A percentile compares a stretch with the other conserved stretches of the same genome.
Conservation (phyloP, 768 basidiomycete species). For the Chalciporus chontae region DNA sequence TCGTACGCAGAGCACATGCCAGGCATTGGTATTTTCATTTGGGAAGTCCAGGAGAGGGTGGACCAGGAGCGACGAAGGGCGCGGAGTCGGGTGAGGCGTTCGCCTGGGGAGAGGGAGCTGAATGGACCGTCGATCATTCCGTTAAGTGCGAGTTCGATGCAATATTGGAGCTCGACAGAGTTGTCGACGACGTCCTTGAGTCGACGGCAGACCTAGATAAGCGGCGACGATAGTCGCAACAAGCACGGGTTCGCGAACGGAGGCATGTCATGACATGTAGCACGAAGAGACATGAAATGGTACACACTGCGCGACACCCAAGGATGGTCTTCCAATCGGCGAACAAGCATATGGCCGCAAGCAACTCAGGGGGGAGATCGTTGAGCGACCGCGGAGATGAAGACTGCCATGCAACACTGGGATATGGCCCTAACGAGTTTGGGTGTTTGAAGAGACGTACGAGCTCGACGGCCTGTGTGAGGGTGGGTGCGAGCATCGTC, state of each 20-base stretch:
- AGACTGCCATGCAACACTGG: background rate
- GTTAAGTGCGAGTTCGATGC: conserved; percentile 37
- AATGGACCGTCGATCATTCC: conserved; percentile 30
- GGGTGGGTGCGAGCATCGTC: background rate
- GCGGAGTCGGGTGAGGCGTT: conserved; percentile 33
- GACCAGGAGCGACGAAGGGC: conserved; percentile 36
- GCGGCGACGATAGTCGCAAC: background rate
- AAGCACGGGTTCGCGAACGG: background rate
- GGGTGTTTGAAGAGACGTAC: background rate
- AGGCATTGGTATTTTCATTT: conserved; percentile 26
- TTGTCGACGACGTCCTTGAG: conserved; percentile 20
- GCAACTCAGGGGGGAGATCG: conserved; percentile 15
- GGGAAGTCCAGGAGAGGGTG: conserved; percentile 25
- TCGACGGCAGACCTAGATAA: conserved; percentile 21
- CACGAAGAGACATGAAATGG: background rate
- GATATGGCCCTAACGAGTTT: background rate
- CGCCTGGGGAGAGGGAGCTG: conserved; percentile 18
- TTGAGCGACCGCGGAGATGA: background rate
- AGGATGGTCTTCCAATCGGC: conserved; percentile 10
- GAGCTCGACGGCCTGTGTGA: background rate
- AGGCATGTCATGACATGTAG: too few species aligned
- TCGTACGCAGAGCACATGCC: conserved; percentile 52
- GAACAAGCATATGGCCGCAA: conserved; percentile 10
- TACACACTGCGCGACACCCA: conserved; percentile 9
- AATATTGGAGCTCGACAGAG: conserved; percentile 35